Evolutionary conservation across 306 rosid species (phyloP).

Genomic region (Castanea sativa): DNA sequence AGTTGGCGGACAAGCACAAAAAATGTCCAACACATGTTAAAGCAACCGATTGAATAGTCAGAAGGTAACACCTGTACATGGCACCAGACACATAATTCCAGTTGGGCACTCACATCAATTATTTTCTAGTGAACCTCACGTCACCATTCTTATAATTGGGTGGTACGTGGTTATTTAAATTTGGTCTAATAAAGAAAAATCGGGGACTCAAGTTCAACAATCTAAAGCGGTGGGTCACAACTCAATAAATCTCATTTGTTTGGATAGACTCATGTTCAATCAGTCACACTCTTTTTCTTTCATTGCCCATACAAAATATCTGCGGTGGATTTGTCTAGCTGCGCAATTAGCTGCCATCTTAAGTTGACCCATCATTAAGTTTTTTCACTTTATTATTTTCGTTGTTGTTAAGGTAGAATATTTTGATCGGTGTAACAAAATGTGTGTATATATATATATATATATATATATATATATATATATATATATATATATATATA

Average conservation of each 20-base stretch:
- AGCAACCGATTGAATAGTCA: neutral
- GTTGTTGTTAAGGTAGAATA: no score
- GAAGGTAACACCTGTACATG: neutral
- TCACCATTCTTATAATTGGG: neutral
- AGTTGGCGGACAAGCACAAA: no score
- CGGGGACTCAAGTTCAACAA: neutral
- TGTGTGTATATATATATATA: no score
- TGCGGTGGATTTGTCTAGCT: neutral
- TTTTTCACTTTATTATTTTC: no score
- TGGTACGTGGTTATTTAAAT: constrained; percentile 6
- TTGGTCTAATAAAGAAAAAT: neutral
- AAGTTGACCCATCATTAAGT: no score
- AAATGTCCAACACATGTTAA: neutral
- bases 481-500: no score
- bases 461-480: no score
- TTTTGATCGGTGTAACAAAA: no score
- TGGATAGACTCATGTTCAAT: constrained; percentile 21
- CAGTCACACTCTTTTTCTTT: constrained; percentile 14
- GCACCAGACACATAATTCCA: constrained; percentile 14
- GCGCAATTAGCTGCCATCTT: neutral
- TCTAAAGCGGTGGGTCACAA: constrained; percentile 22
- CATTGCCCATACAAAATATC: neutral
- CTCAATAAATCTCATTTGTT: constrained; percentile 18
- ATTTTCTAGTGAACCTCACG: neutral
- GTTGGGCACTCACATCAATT: constrained; percentile 15